These are phyloP conservation scores for Salicornia ramosissima DNA, from an alignment of 148 eudicot genomes.

Conservation along the genomic window DNA sequence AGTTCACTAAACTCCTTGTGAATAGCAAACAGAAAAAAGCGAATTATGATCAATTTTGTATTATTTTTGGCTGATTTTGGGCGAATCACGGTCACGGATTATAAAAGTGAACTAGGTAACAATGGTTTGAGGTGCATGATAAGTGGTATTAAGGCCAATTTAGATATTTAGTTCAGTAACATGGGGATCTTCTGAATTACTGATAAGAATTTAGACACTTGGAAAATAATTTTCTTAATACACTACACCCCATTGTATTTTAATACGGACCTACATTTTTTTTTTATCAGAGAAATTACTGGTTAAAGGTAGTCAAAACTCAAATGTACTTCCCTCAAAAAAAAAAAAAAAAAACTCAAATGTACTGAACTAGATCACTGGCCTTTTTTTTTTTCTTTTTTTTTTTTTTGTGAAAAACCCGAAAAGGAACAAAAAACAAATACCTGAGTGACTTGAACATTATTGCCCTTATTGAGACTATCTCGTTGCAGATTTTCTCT, in stretches of 20 bases:
- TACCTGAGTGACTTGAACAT: constrained; percentile 66
- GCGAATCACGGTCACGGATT: too few species aligned
- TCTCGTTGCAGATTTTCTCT: constrained; percentile 28
- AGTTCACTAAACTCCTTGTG: too few species aligned
- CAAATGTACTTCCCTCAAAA: too few species aligned
- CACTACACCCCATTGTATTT: too few species aligned
- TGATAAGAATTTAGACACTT: neutral
- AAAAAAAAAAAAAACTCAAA: too few species aligned
- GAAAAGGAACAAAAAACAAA: neutral
- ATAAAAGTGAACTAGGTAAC: too few species aligned
- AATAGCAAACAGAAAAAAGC: too few species aligned
- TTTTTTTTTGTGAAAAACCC: neutral
- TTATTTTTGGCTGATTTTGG: too few species aligned
- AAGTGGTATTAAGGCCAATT: neutral
- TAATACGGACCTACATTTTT: too few species aligned
- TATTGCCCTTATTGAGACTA: constrained; percentile 30
- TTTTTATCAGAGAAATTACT: neutral
- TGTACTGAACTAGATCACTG: too few species aligned
- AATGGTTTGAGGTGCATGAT: neutral
- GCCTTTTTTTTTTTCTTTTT: too few species aligned
- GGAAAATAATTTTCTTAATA: neutral
- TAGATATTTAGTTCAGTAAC: neutral
- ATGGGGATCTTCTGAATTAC: neutral
- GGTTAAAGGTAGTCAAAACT: neutral
- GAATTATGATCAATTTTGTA: too few species aligned